A percentile compares a stretch with the other conserved stretches of the same genome.
Evolutionary conservation across 441 rosid species (phyloP).

Genomic region (Codiaeum variegatum): DNA sequence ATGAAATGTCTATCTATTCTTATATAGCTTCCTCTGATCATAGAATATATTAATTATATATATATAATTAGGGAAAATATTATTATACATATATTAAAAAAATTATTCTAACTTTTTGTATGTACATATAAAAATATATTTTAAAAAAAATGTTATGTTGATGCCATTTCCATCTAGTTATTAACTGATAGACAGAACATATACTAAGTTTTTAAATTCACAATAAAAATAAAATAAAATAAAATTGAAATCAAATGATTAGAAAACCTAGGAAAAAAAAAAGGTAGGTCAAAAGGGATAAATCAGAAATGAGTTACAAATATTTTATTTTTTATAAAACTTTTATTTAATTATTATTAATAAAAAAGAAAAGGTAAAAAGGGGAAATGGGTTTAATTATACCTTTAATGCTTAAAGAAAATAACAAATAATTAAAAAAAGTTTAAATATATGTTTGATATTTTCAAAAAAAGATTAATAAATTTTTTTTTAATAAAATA

Average conservation of each 20-base stretch:
- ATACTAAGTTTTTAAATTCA: conserved; percentile 28
- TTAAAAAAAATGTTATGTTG: neutral
- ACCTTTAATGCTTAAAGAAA: too few species aligned
- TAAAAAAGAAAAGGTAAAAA: too few species aligned
- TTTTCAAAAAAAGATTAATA: too few species aligned
- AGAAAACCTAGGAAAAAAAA: conserved; percentile 13
- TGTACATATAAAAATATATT: neutral
- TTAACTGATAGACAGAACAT: conserved; percentile 33
- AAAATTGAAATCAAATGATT: conserved; percentile 50
- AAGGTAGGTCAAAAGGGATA: neutral
- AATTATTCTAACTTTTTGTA: conserved; percentile 13
- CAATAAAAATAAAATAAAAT: too few species aligned
- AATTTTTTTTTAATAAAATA: too few species aligned
- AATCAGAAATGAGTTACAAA: neutral
- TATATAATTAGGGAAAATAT: neutral
- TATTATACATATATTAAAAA: neutral
- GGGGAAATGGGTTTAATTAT: too few species aligned
- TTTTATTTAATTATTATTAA: too few species aligned
- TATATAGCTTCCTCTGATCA: conserved; percentile 3
- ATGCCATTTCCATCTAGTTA: conserved; percentile 17
- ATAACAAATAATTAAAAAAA: too few species aligned
- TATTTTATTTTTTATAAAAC: too few species aligned
- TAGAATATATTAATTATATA: neutral
- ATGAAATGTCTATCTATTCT: neutral
- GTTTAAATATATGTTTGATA: too few species aligned